Conservation (phyloP, 140 eudicot genomes). For the Ambrosia hybrid region DNA sequence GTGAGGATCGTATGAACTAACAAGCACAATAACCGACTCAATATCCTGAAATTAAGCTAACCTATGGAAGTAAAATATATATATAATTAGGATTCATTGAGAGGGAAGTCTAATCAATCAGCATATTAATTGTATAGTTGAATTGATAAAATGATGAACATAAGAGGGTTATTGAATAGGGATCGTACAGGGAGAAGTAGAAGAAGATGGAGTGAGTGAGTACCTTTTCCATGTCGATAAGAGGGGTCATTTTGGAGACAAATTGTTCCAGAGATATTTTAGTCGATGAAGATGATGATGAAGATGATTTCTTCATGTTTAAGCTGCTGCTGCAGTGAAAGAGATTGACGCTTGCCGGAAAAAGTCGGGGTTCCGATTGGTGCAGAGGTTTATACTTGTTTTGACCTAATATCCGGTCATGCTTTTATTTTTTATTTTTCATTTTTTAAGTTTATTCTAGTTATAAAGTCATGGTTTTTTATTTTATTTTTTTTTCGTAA, state of each 20-base stretch:
- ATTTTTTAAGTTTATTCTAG: too few relatives aligned
- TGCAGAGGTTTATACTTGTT: background rate
- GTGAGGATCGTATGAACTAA: too few relatives aligned
- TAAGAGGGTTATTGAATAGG: too few relatives aligned
- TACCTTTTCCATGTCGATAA: constrained; percentile 94
- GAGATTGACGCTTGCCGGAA: too few relatives aligned
- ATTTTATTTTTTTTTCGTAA: too few relatives aligned
- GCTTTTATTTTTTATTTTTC: too few relatives aligned
- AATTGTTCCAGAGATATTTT: constrained; percentile 72
- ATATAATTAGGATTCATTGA: background rate
- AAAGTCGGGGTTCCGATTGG: too few relatives aligned
- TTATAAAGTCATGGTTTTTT: too few relatives aligned
- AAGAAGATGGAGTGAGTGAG: too few relatives aligned
- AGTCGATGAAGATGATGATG: constrained; percentile 15
- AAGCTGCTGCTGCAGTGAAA: constrained; percentile 9
- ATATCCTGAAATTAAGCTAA: constrained; percentile 5
- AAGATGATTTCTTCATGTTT: constrained; percentile 31
- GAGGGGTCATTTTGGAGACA: constrained; percentile 79
- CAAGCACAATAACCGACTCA: background rate
- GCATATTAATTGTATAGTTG: background rate
- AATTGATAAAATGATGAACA: background rate
- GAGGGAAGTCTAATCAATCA: background rate
- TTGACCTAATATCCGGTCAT: too few relatives aligned
- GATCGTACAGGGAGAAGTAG: too few relatives aligned
- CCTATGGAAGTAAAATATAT: constrained; percentile 13